phyloP scores from a whole-genome alignment of 805 yeast species.

The Wickerhamomyces bisporus region DNA sequence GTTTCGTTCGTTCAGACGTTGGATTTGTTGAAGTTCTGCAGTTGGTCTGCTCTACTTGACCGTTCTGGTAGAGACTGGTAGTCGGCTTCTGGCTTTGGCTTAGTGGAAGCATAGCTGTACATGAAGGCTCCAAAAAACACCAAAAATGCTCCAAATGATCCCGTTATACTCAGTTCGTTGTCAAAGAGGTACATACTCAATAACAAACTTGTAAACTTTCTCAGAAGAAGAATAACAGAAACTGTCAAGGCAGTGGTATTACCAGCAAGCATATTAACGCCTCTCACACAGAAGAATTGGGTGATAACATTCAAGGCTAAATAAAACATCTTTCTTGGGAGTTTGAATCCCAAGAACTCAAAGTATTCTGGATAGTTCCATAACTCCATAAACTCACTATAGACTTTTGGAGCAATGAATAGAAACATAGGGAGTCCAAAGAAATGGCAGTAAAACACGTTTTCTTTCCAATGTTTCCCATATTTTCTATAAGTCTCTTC shows the following conservation, averaged over 20 bases:
- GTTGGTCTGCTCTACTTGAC: too few relatives aligned
- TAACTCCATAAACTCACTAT: constrained; percentile 25
- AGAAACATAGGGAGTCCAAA: constrained; percentile 50
- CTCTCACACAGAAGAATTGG: constrained; percentile 58
- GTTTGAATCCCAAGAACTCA: constrained; percentile 11
- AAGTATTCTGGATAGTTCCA: constrained; percentile 17
- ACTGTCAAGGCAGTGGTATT: constrained; percentile 57
- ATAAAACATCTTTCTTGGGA: constrained; percentile 25
- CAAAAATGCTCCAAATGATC: constrained; percentile 41
- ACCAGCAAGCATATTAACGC: constrained; percentile 61
- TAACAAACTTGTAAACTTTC: constrained; percentile 57
- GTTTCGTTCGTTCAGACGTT: too few relatives aligned
- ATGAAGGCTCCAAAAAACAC: constrained; percentile 54
- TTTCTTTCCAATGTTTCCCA: constrained; percentile 62
- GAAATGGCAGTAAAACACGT: constrained; percentile 55
- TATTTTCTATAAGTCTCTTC: constrained; percentile 45
- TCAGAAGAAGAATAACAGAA: constrained; percentile 50
- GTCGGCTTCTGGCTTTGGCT: constrained; percentile 20
- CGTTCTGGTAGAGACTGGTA: constrained; percentile 6
- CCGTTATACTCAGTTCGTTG: constrained; percentile 33
- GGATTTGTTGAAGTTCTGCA: constrained; percentile 3
- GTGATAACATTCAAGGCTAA: constrained; percentile 43
- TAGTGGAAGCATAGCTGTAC: constrained; percentile 31
- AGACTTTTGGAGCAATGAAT: constrained; percentile 29
- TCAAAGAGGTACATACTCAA: constrained; percentile 52